Base-by-base conservation (phyloP, 257 asterid species). In the Primulina eburnea region DNA sequence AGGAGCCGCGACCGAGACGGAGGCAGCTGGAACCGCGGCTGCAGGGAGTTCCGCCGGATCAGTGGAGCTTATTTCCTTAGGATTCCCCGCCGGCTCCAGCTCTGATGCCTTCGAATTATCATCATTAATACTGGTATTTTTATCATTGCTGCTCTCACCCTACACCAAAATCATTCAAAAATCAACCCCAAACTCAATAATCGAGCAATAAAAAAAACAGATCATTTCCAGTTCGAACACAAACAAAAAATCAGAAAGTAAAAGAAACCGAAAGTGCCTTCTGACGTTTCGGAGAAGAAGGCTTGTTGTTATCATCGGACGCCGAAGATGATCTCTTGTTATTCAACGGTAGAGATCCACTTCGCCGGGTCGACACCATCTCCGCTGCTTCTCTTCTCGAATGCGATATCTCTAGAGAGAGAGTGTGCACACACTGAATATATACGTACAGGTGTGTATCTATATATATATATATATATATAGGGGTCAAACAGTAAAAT, bases 321-420 rank as follows among this genome's bases (percentile, higher is more conserved):
- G 92, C 82, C 47, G 92, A 88, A 60, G 92, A 83, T 34, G 94
- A 80, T 69, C 96, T 89, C 86, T 85, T 90, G 77, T 80, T 83
- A 72, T 78, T 85, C 63, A 92, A 80, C 77, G 94, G 88, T 64
- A 86, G 89, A 85, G 97, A 90, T 90, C 97, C 97, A 82, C 92
- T 90, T 82, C 96, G 84, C 85, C 97, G 89, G 65, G 95, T 90
- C 76, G 96, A 82, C 80, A 90, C 97, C 97, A 90, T 90, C 76
- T 80, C 81, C 69, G 83, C 85, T 63, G 38, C 38, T 52, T 34
- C 65, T 34, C 34, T 70, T 43, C 50, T 67, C 12, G 56, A 47
- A 47, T 47, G 57, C 57, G 57, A 50, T 50, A 50, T 72, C 75
- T 65, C 43, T 67, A 21, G 18, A 37, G 70, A 63, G 84, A 70